Conservation (phyloP, 257 asterid genomes). For the Jaltomata sinuosa region DNA sequence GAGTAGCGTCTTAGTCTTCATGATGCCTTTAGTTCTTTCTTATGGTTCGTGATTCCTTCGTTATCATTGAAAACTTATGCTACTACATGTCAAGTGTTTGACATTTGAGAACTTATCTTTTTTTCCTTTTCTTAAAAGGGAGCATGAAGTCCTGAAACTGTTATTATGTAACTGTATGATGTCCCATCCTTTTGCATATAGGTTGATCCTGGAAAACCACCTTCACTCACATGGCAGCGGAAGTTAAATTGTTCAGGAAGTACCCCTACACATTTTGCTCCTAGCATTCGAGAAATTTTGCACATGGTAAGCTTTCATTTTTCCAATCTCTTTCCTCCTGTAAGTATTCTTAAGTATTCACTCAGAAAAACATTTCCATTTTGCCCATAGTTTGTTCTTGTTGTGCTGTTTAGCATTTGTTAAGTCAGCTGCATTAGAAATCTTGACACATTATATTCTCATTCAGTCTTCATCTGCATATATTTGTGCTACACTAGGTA, state of each 20-base stretch:
- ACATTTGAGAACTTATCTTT: not conserved
- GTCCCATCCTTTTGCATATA: not conserved
- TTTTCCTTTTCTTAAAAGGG: not conserved
- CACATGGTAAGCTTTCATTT: conserved; percentile 40
- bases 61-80: not conserved
- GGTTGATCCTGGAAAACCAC: conserved; percentile 57
- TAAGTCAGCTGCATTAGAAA: not conserved
- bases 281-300: conserved; percentile 50
- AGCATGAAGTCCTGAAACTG: not conserved
- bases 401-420: not conserved
- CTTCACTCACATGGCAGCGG: conserved; percentile 71
- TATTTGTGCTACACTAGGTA: not conserved
- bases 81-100: not conserved
- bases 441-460: not conserved
- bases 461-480: not conserved
- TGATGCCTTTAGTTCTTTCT: not conserved
- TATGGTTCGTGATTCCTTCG: not conserved
- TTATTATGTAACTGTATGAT: not conserved
- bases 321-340: not conserved
- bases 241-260: conserved; percentile 38
- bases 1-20: not conserved
- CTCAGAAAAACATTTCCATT: not conserved
- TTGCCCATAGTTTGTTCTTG: not conserved
- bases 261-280: conserved; percentile 47
- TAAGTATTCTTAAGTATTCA: not conserved